Evolutionary conservation across 345 rosid species (phyloP), one percentile per base, ranked within the genome.

Genomic region (Syzygium aromaticum): DNA sequence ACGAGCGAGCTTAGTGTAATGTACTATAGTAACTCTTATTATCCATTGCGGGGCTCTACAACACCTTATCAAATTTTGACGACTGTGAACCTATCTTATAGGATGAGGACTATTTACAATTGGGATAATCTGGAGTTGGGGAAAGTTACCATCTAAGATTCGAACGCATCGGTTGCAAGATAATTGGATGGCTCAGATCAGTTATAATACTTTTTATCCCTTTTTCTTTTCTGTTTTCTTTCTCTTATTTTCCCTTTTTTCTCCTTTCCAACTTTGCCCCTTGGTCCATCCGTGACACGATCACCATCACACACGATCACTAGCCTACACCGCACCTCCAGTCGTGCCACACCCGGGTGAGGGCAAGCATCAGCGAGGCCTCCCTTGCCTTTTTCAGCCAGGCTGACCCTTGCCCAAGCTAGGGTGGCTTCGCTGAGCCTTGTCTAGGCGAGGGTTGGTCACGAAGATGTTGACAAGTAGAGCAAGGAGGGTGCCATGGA

Each of bases 161-260:
- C 17, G n/a, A 61, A 61, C 8, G 14, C 33, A 61, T 61, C 0
- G 2, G 0, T 61, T n/a, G n/a, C 2, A 0, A 61, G 19, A 61
- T 27, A 13, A 61, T 11, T n/a, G 19, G 33, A n/a, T 27, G 4
- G 73, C 73, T 61, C 12, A n/a, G 33, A 12, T 61, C 0, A 2
- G 13, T 61, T 61, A 61, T 61, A 61, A 13, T 61, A 5, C 17
- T n/a, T 54, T 13, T 16, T 43, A 43, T n/a, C 4, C 19, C 2
- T 6, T 61, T 61, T 12, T 16, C 9, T 27, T 61, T 8, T n/a
- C 46, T 27, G 5, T 16, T 61, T 3, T n/a, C 8, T 6, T 61
- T 61, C n/a, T 33, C 73, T n/a, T 61, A 27, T 3, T 61, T 61
- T 61, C 33, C 33, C 17, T 61, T n/a, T n/a, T n/a, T n/a, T 61